These are phyloP conservation scores for Leccinellum luteum DNA, from an alignment of 768 basidiomycete genomes.

Conservation along the genomic window DNA sequence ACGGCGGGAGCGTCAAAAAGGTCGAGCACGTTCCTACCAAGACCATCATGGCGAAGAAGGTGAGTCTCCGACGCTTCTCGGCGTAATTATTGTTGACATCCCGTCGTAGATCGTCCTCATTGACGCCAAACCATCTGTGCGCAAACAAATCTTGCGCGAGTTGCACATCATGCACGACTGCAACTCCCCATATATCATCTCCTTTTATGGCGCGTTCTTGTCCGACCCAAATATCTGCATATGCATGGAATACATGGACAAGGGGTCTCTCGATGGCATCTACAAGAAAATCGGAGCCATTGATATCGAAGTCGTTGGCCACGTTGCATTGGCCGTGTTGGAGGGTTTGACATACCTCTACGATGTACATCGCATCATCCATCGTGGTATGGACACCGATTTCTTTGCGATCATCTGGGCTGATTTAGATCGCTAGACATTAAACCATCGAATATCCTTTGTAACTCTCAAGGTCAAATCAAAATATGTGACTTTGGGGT, in stretches of 20 bases:
- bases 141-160: constrained; percentile 97
- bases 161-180: constrained; percentile 99
- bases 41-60: constrained; percentile 98
- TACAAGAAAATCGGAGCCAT: constrained; percentile 96
- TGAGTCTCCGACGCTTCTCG: constrained; percentile 33
- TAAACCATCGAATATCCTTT: constrained; percentile 97
- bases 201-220: constrained; percentile 95
- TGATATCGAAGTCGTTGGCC: constrained; percentile 87
- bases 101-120: constrained; percentile 83
- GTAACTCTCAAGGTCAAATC: constrained; percentile 91
- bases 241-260: constrained; percentile 97
- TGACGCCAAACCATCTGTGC: constrained; percentile 92
- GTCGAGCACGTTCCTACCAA: constrained; percentile 90
- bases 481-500: constrained; percentile 99
- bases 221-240: constrained; percentile 98
- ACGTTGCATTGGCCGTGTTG: constrained; percentile 92
- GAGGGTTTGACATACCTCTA: constrained; percentile 96
- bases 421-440: constrained; percentile 63
- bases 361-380: constrained; percentile 96
- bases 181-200: constrained; percentile 89
- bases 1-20: constrained; percentile 96
- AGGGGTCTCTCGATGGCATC: constrained; percentile 89
- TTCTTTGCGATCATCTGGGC: background rate
- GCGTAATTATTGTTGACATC: background rate
- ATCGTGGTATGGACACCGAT: constrained; percentile 71